Base-by-base conservation (phyloP, 129 eudicot genomes). In the Gnaphalium uliginosum region DNA sequence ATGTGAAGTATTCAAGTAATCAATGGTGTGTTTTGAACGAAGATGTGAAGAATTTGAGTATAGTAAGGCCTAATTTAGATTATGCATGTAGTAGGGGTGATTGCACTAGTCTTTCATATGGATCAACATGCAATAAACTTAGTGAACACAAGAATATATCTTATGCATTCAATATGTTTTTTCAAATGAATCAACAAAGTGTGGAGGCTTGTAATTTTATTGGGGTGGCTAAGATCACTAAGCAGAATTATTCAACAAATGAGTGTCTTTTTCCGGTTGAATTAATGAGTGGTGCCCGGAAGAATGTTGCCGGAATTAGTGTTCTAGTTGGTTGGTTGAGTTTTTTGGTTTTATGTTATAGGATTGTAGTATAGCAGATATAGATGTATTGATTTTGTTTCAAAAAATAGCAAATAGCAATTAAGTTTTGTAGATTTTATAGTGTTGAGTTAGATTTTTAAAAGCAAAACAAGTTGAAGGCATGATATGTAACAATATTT, bases 221-320 rank as follows among this genome's bases (percentile, higher is more conserved):
- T 18, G 70, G 70, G 14, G 5, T 22, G 4, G 70, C 70, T 8
- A 65, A 30, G 50, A 8, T 65, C 14, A 65, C 70, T 14, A 65
- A 32, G 13, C 21, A 30, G 14, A 65, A 65, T 8, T 30, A 17
- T 18, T 65, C 70, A 4, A 65, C 70, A n/a, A 19, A 65, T 18
- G 48, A 32, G 46, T 65, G 70, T 33, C 78, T 78, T 32, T 83
- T 83, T 75, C 86, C 86, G 41, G 60, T 83, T 5, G 83, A 73
- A 39, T 68, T 83, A 8, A 29, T 73, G 63, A 79, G 86, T 69
- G 81, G 58, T 62, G 81, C 37, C 8, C 22, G 60, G 6, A 27
- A 14, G 30, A 33, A 33, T 17, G 2, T 46, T 10, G 62, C 18
- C 32, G 39, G 73, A 13, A 69, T 50, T 3, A 62, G 19, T 51